These are phyloP conservation scores for Musa troglodytarum DNA, from an alignment of 176 grass and related monocot genomes.

Conservation along the genomic window DNA sequence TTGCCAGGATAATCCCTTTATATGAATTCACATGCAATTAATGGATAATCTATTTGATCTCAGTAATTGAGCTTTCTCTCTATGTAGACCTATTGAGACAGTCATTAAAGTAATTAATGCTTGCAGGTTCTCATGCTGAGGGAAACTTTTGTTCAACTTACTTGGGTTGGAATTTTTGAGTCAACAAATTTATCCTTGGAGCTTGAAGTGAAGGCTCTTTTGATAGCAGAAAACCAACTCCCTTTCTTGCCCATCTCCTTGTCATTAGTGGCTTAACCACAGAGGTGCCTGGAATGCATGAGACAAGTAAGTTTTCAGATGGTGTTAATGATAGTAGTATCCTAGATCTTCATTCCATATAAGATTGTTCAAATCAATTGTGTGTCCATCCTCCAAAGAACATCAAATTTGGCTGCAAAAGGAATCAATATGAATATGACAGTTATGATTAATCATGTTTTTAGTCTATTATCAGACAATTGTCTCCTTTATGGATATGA, in stretches of 20 bases:
- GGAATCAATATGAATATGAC: no score
- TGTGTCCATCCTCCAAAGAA: no score
- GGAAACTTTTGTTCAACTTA: conserved; percentile 28
- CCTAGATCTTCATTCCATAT: not conserved
- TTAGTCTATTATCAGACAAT: no score
- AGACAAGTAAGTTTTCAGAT: not conserved
- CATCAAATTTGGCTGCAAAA: no score
- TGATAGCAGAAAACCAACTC: conserved; percentile 74
- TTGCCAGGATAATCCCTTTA: no score
- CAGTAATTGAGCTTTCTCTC: no score
- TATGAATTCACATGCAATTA: no score
- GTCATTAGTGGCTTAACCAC: conserved; percentile 25
- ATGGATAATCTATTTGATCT: no score
- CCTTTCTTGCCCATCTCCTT: conserved; percentile 97
- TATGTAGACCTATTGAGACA: no score
- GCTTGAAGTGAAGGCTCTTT: conserved; percentile 55
- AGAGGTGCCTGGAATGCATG: not conserved
- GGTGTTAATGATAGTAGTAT: not conserved
- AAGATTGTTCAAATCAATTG: no score
- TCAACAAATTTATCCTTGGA: conserved; percentile 46
- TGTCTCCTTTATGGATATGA: no score
- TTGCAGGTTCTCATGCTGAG: conserved; percentile 10
- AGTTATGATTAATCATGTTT: no score
- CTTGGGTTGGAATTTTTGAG: conserved; percentile 26
- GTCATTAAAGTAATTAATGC: not conserved